Evolutionary conservation across 2,329 filamentous ascomycete genomes (phyloP).

Genomic region (Penicillium hesseltinei): DNA sequence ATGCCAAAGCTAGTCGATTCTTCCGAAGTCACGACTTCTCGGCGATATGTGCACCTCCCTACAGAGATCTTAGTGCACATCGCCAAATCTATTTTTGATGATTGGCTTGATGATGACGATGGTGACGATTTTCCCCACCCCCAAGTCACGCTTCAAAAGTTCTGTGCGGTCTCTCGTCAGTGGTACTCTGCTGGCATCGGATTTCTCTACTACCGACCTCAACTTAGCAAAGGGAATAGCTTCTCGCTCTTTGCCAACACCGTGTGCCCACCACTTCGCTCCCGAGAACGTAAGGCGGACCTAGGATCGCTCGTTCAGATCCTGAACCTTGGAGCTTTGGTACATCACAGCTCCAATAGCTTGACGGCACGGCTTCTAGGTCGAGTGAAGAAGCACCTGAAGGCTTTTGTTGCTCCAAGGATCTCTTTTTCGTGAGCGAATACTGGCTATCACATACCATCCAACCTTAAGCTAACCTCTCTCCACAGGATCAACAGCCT

Average conservation of each 20-base stretch:
- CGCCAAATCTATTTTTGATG: neutral
- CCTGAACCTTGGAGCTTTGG: constrained; percentile 55
- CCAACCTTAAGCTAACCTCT: neutral
- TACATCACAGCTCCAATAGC: constrained; percentile 59
- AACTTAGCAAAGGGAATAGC: constrained; percentile 49
- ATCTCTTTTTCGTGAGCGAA: constrained; percentile 54
- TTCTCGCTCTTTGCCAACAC: constrained; percentile 56
- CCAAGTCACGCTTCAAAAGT: constrained; percentile 49
- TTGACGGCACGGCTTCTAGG: constrained; percentile 57
- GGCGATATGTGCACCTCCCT: constrained; percentile 4
- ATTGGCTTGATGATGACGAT: neutral
- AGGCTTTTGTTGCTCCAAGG: constrained; percentile 58
- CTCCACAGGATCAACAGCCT: constrained; percentile 51
- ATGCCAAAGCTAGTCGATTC: neutral
- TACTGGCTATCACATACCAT: neutral
- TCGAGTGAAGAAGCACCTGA: constrained; percentile 52
- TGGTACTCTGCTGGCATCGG: constrained; percentile 57
- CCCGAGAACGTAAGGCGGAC: constrained; percentile 46
- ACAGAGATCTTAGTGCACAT: constrained; percentile 3
- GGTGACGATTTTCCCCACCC: too few species aligned
- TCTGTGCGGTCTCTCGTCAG: constrained; percentile 53
- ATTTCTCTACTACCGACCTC: constrained; percentile 53
- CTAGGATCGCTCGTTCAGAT: constrained; percentile 51
- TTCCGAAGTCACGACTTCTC: neutral
- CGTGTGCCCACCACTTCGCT: constrained; percentile 50